Evolutionary conservation across 371 early-diverging fungal species (phyloP), one percentile per base, ranked within the genome.

Genomic region (Mucor saturninus): DNA sequence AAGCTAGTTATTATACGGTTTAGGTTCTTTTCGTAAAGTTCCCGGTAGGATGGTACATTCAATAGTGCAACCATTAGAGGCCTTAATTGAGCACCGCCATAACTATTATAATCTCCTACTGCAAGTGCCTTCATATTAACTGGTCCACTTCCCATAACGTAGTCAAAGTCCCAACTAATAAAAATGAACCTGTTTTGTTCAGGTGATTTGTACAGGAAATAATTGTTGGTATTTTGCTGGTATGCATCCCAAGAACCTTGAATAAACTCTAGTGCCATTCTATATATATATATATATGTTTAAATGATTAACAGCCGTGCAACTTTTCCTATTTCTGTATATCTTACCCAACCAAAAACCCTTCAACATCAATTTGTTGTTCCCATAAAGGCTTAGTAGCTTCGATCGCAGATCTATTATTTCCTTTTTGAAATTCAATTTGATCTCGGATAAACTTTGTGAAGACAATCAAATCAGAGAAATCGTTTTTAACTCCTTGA

Each of bases 161-260:
- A 62, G 54, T 77, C 78, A 46, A 68, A 58, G n/a, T 77, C 78
- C 71, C 73, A 73, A 8, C 55, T 61, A 9, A 77, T 71, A 38
- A 43, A 77, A 10, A 67, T 52, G 35, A 71, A 72, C 2, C 55
- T 43, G 8, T 58, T 60, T 30, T 52, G 46, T 14, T 51, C 30
- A 32, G 75, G 72, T 15, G 62, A 45, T 11, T 73, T 67, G 43
- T 77, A 77, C 14, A 77, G n/a, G 52, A 70, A 74, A 45, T 72
- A 77, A 35, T 77, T 77, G 39, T 77, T 64, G n/a, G 71, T 63
- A 30, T 77, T 77, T 39, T 68, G 68, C n/a, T 66, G 56, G 53
- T 74, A 72, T 5, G 63, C 71, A 62, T 77, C 77, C 68, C 64
- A 65, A 38, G 42, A 59, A 3, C 72, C 77, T 26, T 64, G 57